Conservation (phyloP, 2,329 filamentous ascomycete genomes). For the Fusarium veterinarium region DNA sequence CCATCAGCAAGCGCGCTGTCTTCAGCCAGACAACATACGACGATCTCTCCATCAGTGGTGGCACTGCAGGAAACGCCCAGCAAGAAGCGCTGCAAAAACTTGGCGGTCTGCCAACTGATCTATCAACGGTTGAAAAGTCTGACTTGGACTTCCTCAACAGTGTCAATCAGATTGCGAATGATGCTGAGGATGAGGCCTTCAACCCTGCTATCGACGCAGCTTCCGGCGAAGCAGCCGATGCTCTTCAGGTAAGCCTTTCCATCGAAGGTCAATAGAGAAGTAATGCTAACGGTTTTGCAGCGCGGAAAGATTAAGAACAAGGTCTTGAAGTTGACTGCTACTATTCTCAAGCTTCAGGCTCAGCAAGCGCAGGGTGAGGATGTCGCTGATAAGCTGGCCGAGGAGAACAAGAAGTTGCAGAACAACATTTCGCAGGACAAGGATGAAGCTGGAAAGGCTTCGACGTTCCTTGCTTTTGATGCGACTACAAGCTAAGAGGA, state of each 20-base stretch:
- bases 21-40: constrained; percentile 54
- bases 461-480: constrained; percentile 47
- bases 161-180: constrained; percentile 64
- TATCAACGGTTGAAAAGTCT: constrained; percentile 56
- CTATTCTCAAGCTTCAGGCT: constrained; percentile 61
- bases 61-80: constrained; percentile 58
- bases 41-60: constrained; percentile 60
- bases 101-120: constrained; percentile 52
- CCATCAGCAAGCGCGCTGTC: constrained; percentile 46
- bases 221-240: constrained; percentile 57
- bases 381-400: constrained; percentile 56
- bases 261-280: rapidly evolving
- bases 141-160: constrained; percentile 63
- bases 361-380: constrained; percentile 63
- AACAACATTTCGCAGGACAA: constrained; percentile 64
- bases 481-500: constrained; percentile 22
- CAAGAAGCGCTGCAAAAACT: constrained; percentile 57
- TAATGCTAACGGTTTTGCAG: constrained; percentile 40
- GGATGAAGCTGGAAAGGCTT: constrained; percentile 59
- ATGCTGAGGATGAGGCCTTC: constrained; percentile 64
- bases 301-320: constrained; percentile 71
- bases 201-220: constrained; percentile 64
- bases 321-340: constrained; percentile 66
- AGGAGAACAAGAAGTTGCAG: constrained; percentile 63
- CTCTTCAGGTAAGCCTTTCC: constrained; percentile 55